Evolutionary conservation across 345 rosid genomes (phyloP).

Genomic region (Euphorbia pulcherrima): DNA sequence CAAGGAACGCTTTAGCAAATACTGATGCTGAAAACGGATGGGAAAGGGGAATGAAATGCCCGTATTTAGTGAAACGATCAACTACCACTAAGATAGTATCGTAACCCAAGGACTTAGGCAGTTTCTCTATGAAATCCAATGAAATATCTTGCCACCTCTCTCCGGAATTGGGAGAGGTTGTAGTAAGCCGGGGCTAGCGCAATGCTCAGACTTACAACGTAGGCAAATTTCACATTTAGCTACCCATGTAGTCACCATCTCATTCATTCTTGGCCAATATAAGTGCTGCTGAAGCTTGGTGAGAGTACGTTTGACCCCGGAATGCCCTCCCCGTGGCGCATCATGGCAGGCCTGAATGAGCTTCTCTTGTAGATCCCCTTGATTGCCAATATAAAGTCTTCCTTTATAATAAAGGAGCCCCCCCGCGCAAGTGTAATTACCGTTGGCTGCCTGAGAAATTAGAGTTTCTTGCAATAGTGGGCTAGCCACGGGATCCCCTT

Average conservation of each 20-base stretch:
- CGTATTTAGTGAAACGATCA: background rate
- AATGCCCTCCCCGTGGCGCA: background rate
- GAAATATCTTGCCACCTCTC: background rate
- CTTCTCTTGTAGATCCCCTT: too few species aligned
- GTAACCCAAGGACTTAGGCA: background rate
- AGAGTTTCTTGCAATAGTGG: too few species aligned
- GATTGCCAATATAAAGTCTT: too few species aligned
- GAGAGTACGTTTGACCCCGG: background rate
- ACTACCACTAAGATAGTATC: background rate
- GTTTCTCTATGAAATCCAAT: background rate
- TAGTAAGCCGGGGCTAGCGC: background rate
- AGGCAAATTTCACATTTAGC: background rate
- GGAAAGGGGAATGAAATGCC: background rate
- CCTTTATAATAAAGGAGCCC: too few species aligned
- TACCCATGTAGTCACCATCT: background rate
- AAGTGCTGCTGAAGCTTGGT: background rate
- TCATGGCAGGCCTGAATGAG: background rate
- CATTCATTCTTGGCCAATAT: background rate
- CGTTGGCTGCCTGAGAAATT: too few species aligned
- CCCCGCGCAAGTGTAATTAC: too few species aligned
- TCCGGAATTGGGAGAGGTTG: background rate
- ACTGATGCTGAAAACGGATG: background rate
- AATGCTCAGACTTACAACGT: background rate
- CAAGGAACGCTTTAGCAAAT: background rate
- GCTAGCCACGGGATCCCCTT: background rate